Evolutionary conservation across 2,329 filamentous ascomycete species (phyloP), one percentile per base, ranked within the genome.

Genomic region (Fusarium napiforme): DNA sequence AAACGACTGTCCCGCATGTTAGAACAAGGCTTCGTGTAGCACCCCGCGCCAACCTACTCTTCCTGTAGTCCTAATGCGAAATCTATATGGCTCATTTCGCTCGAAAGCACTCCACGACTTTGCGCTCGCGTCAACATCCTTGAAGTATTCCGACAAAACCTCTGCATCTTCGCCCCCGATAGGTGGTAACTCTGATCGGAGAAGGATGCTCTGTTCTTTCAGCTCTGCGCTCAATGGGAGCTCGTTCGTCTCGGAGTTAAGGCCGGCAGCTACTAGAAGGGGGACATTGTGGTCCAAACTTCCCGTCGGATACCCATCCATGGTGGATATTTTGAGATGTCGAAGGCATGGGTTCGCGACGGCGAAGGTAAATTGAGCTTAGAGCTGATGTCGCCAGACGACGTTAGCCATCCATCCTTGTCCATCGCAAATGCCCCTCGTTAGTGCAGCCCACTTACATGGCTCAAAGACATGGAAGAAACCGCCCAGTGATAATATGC

Each of bases 241-340:
- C 73, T 85, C 79, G 73, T 85, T 74, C 32, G 79, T 77, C 82
- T 83, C 49, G 67, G 77, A 74, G 79, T 79, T 79, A 83, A 98
- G 87, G 18, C 96, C 96, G 42, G 94, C 94, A 39, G 97, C 88
- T 52, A 97, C 86, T 69, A 98, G 84, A 64, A 97, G 88, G 40
- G 96, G 96, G 77, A 97, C 88, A 83, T 96, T 97, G 83, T 96
- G 95, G 81, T 92, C 90, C 81, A 97, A 87, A 85, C 95, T 97
- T 82, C 92, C 92, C 66, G 85, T 81, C 61, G 93, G 93, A 83
- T 94, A 96, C 77, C 89, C 93, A 82, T 96, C 93, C 93, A 96
- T 96, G 71, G 76, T 79, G 69, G 64, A 65, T 69, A 66, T 19
- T 69, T 65, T 65, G 73, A 37, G 40, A 43, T 52, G 60, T 64